These are phyloP conservation scores for Fusarium pseudoanthophilum DNA, from an alignment of 2,329 filamentous ascomycete genomes.

Conservation along the genomic window DNA sequence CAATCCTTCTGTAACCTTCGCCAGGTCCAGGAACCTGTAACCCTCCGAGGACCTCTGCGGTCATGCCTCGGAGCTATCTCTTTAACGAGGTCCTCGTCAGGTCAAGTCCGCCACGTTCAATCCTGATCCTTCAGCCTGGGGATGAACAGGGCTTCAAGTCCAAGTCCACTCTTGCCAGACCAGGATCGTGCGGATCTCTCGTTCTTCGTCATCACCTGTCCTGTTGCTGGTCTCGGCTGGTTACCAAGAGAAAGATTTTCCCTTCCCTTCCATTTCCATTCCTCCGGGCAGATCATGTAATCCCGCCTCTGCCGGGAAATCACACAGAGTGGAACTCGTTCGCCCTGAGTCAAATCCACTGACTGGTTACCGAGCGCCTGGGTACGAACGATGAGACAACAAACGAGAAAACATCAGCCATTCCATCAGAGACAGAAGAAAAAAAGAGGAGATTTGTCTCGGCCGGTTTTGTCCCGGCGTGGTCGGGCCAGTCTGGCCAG, in stretches of 20 bases:
- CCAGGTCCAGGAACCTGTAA: background rate
- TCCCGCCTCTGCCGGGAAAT: constrained; percentile 31
- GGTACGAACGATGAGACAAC: constrained; percentile 25
- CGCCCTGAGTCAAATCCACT: constrained; percentile 14
- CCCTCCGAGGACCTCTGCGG: constrained; percentile 9
- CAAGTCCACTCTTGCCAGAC: constrained; percentile 25
- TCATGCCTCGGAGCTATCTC: constrained; percentile 34
- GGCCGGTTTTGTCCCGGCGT: constrained; percentile 6
- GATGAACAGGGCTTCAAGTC: constrained; percentile 13
- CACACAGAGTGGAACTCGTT: constrained; percentile 3
- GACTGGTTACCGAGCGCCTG: constrained; percentile 23
- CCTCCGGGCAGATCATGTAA: constrained; percentile 26
- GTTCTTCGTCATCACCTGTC: constrained; percentile 22
- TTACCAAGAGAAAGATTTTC: constrained; percentile 23
- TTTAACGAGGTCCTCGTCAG: constrained; percentile 9
- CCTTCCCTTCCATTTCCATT: constrained; percentile 10
- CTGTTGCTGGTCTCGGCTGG: background rate
- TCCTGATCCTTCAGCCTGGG: constrained; percentile 31
- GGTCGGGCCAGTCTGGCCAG: background rate
- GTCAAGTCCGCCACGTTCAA: constrained; percentile 27
- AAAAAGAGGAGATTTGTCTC: constrained; percentile 17
- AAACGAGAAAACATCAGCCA: constrained; percentile 31
- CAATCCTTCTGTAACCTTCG: constrained; percentile 6
- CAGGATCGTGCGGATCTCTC: constrained; percentile 22
- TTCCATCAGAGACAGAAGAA: background rate